These are phyloP conservation scores for Paraglomus brasilianum DNA, from an alignment of 192 early-diverging fungal species.

Conservation along the genomic window DNA sequence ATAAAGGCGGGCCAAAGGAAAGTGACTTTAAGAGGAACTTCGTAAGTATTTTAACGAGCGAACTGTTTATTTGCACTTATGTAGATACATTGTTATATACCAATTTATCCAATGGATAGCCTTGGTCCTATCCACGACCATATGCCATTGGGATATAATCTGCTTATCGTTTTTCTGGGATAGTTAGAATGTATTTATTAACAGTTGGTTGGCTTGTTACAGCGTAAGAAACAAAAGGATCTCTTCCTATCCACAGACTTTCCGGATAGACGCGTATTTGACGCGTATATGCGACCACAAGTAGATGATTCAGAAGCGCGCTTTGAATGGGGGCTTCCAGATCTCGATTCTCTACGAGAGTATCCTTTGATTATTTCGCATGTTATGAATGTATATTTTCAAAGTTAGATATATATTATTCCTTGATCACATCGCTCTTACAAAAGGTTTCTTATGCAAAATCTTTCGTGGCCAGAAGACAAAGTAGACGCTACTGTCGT, in stretches of 20 bases:
- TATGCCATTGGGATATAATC: too few species aligned
- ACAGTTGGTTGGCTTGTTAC: neutral
- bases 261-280: conserved; percentile 71
- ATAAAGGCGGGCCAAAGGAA: conserved; percentile 8
- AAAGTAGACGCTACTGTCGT: conserved; percentile 69
- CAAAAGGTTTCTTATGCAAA: conserved; percentile 50
- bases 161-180: neutral
- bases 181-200: neutral
- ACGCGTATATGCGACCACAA: conserved; percentile 78
- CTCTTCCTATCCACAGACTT: conserved; percentile 74
- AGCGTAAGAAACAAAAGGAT: conserved; percentile 63
- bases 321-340: conserved; percentile 74
- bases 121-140: too few species aligned
- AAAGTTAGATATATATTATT: too few species aligned
- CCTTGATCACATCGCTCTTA: neutral
- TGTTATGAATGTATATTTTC: neutral
- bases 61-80: neutral
- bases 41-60: conserved; percentile 36
- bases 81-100: neutral
- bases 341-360: conserved; percentile 63
- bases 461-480: conserved; percentile 59
- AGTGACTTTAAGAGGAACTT: conserved; percentile 40
- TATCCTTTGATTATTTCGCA: neutral
- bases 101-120: too few species aligned
- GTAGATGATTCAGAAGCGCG: conserved; percentile 61